Conservation (phyloP, 257 asterid species). For the Nicotiana paniculata region DNA sequence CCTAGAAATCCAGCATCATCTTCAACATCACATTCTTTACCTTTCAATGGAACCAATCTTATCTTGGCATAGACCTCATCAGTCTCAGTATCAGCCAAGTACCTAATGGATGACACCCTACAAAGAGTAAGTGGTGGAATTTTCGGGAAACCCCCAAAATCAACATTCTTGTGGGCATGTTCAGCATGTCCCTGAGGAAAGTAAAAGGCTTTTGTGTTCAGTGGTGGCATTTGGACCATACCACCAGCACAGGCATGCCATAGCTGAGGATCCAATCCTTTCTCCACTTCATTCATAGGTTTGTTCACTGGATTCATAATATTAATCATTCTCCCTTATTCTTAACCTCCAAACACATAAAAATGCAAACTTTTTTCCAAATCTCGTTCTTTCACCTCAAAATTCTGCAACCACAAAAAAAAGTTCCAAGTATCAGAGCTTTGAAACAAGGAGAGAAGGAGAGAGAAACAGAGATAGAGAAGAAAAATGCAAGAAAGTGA, state of each 20-base stretch:
- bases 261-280: conserved; percentile 57
- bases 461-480: neutral
- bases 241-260: conserved; percentile 98
- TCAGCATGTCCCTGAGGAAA: conserved; percentile 84
- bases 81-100: conserved; percentile 59
- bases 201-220: conserved; percentile 51
- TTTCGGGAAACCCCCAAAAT: conserved; percentile 39
- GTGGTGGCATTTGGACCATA: conserved; percentile 61
- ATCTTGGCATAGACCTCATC: conserved; percentile 75
- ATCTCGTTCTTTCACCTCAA: conserved; percentile 3
- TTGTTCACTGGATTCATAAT: conserved; percentile 45
- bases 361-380: neutral
- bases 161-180: conserved; percentile 42
- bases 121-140: conserved; percentile 48
- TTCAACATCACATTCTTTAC: conserved; percentile 23
- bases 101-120: conserved; percentile 42
- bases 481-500: neutral
- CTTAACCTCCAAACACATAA: neutral
- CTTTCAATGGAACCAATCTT: conserved; percentile 34
- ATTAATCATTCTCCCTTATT: conserved; percentile 43
- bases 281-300: conserved; percentile 47
- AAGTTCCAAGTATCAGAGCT: neutral
- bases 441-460: neutral
- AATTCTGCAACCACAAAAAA: conserved; percentile 20
- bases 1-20: conserved; percentile 31